Evolutionary conservation across 179 eudicot genomes (phyloP), one percentile per base, ranked within the genome.

Genomic region (Amaranthus tricolor): DNA sequence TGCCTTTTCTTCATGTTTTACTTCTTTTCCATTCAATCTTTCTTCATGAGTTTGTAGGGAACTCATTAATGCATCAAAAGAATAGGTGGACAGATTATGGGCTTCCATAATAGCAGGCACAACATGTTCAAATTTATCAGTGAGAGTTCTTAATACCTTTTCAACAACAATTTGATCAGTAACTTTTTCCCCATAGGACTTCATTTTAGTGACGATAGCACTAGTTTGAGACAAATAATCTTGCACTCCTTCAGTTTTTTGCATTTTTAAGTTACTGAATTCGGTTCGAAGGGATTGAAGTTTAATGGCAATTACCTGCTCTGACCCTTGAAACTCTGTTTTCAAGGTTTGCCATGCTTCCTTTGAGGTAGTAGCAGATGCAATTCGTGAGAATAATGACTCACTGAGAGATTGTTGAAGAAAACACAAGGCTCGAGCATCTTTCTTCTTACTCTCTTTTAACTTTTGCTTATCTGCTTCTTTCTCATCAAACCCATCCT

Each of bases 1-100:
- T 43, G 74, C 76, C 51, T 72, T 78, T 19, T 70, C 62, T 7
- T 54, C 62, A 6, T 15, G 6, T 9, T 21, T 65, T 6, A 10
- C 52, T 45, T 63, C 7, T 11, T 12, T 10, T 14, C 49, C 12
- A 63, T 63, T 63, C 67, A 63, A 5, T 15, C 67, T 11, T 9
- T 40, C 67, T 63, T 63, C 67, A 63, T 63, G 49, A 31, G 12
- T 44, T 63, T 40, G 49, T 5, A 59, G 11, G 19, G 63, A 59
- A 17, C 63, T 59, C 67, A 63, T 43, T n/a, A 63, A 63, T 63
- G 31, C 49, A 63, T n/a, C 13, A 40, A 63, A 59, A 59, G 63
- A 59, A 59, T 8, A 59, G 6, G 21, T 59, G 21, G 63, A 59
- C 5, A 59, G 63, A 15, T 63, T n/a, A 63, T 63, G 67, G 49